phyloP scores from a whole-genome alignment of 164 flowering plant genomes.

The Aristolochia californica region DNA sequence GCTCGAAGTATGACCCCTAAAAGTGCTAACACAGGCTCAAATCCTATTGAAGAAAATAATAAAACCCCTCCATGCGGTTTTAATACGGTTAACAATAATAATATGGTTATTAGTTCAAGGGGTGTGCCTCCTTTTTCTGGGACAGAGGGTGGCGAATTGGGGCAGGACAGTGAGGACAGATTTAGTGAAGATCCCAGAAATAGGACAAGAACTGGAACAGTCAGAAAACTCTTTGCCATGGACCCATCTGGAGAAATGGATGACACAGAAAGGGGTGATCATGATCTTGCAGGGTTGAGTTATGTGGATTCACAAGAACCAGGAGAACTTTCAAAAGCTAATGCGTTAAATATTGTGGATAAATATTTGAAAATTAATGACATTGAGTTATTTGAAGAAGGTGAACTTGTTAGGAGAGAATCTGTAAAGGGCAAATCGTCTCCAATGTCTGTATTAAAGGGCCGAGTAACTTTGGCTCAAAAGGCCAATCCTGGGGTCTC shows the following conservation, averaged over 20 bases:
- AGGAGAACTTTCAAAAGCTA: constrained; percentile 65
- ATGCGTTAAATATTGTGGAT: constrained; percentile 72
- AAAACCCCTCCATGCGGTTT: constrained; percentile 1
- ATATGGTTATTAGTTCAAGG: constrained; percentile 6
- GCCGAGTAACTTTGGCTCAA: constrained; percentile 47
- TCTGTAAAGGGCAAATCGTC: constrained; percentile 20
- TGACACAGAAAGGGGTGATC: constrained; percentile 8
- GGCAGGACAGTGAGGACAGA: constrained; percentile 6
- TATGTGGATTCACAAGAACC: constrained; percentile 84
- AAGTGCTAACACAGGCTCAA: constrained; percentile 7
- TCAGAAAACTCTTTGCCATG: constrained; percentile 53
- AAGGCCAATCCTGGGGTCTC: constrained; percentile 19
- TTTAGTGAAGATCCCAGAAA: constrained; percentile 12
- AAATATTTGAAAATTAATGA: constrained; percentile 35
- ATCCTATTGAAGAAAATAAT: constrained; percentile 7
- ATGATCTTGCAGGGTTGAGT: constrained; percentile 52
- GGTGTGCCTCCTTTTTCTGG: constrained; percentile 1
- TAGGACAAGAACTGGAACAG: constrained; percentile 31
- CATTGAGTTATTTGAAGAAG: constrained; percentile 23
- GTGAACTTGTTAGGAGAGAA: constrained; percentile 10
- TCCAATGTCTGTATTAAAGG: constrained; percentile 37
- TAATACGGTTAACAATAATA: neutral
- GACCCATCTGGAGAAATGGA: constrained; percentile 14
- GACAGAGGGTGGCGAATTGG: constrained; percentile 3
- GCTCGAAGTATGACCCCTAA: constrained; percentile 17